Conservation (phyloP, 2,329 filamentous ascomycete genomes). For the Penicillium sp. region DNA sequence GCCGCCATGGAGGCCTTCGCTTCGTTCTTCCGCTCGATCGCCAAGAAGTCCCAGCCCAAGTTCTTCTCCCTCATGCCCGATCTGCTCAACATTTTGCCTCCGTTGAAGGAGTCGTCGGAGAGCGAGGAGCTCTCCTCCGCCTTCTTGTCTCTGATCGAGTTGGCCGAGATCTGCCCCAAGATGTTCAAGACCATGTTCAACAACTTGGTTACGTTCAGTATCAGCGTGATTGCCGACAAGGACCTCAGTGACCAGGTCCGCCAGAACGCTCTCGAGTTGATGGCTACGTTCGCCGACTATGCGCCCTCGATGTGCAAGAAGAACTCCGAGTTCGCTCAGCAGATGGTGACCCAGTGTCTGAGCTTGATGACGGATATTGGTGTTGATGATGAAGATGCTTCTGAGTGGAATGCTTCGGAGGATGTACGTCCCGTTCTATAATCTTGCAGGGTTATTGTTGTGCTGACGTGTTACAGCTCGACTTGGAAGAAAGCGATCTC, state of each 20-base stretch:
- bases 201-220: slow-evolving; percentile 82
- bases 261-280: slow-evolving; percentile 90
- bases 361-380: slow-evolving; percentile 97
- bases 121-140: slow-evolving; percentile 86
- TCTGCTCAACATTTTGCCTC: slow-evolving; percentile 86
- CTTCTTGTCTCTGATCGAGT: slow-evolving; percentile 80
- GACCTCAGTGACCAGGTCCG: slow-evolving; percentile 80
- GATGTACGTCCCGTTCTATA: too few species aligned
- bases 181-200: slow-evolving; percentile 97
- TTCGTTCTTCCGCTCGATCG: slow-evolving; percentile 84
- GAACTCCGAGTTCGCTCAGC: slow-evolving; percentile 77
- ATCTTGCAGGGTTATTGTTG: slow-evolving; percentile 12
- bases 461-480: slow-evolving; percentile 51
- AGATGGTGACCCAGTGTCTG: slow-evolving; percentile 97
- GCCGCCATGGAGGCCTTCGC: slow-evolving; percentile 95
- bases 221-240: slow-evolving; percentile 91
- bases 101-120: slow-evolving; percentile 82
- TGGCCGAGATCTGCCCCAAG: slow-evolving; percentile 86
- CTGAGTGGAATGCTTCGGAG: slow-evolving; percentile 89
- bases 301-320: slow-evolving; percentile 91
- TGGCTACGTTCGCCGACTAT: slow-evolving; percentile 96
- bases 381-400: slow-evolving; percentile 83
- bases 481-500: slow-evolving; percentile 88
- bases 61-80: slow-evolving; percentile 82
- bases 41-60: slow-evolving; percentile 78